Evolutionary conservation across 2,329 filamentous ascomycete species (phyloP).

Genomic region (Aspergillus chevalieri): DNA sequence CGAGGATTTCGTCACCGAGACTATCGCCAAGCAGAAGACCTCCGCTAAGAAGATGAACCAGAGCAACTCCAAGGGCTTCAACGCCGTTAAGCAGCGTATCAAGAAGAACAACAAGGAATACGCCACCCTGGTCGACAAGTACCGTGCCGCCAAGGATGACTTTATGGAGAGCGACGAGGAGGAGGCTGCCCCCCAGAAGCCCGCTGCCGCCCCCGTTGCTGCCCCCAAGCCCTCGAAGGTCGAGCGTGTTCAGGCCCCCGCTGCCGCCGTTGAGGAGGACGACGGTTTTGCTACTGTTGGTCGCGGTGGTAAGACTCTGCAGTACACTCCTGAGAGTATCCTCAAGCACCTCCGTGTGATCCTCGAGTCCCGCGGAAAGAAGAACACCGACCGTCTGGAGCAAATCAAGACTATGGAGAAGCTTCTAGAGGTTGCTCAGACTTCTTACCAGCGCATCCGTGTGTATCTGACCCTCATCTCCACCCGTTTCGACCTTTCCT

Average conservation of each 20-base stretch:
- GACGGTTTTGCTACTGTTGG: conserved; percentile 86
- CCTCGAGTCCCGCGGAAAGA: conserved; percentile 93
- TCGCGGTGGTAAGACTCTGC: conserved; percentile 78
- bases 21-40: conserved; percentile 91
- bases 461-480: conserved; percentile 88
- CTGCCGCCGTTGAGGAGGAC: conserved; percentile 56
- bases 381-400: conserved; percentile 92
- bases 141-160: conserved; percentile 73
- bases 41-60: conserved; percentile 98
- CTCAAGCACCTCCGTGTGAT: conserved; percentile 93
- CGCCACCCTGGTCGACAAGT: conserved; percentile 77
- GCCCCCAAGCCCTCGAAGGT: conserved; percentile 47
- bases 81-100: conserved; percentile 95
- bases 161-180: conserved; percentile 84
- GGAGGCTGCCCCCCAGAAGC: conserved; percentile 33
- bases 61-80: conserved; percentile 85
- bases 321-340: conserved; percentile 95
- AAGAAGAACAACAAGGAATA: conserved; percentile 99
- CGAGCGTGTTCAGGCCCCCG: conserved; percentile 41
- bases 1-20: conserved; percentile 90
- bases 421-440: conserved; percentile 78
- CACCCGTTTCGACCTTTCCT: conserved; percentile 86
- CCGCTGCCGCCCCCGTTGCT: conserved; percentile 34
- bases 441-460: conserved; percentile 89
- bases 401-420: conserved; percentile 98